Evolutionary conservation across 1,284 basidiomycete species (phyloP), one percentile per base, ranked within the genome.

Genomic region (Ustilago esculenta): DNA sequence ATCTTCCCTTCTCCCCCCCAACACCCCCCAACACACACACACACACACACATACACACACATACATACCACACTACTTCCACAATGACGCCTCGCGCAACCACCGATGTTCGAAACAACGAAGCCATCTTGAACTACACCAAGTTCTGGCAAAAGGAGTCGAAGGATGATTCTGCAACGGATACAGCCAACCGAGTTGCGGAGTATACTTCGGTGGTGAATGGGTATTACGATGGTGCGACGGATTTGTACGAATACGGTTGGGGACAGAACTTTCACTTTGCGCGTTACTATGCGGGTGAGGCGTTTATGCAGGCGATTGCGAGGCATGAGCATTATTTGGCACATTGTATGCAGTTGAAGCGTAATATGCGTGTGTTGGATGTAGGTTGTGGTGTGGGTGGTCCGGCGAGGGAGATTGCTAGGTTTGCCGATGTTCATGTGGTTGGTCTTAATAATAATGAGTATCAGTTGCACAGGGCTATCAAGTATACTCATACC

Each of bases 281-380:
- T 84, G 96, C 92, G 53, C 92, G 96, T 35, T 98, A 96, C 86
- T 94, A 92, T 88, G 90, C 90, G 83, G 96, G 95, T 69, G 96
- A 98, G 84, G 88, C 88, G 1, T 98, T 98, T 82, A 83, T 85
- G 66, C 86, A 87, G 81, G 87, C 86, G 42, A 85, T 98, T 55
- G 94, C 95, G 15, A 90, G 96, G 50, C 95, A 98, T 82, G 95
- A 99, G 85, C 95, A 99, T 85, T 98, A 95, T 85, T 92, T 99
- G 67, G 89, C 94, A 94, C 70, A 69, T 37, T 59, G 65, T 27
- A 81, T 81, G 80, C 35, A 47, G 18, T 67, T 81, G 53, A 88
- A 88, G 59, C 89, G 92, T 6, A 92, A 92, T 36, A 96, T 96
- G 94, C 88, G 90, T 41, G 94, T 99, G 27, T 89, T 99, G 60